Evolutionary conservation across 495 filamentous ascomycete genomes (phyloP), one percentile per base, ranked within the genome.

Genomic region (Aspergillus panamensis): DNA sequence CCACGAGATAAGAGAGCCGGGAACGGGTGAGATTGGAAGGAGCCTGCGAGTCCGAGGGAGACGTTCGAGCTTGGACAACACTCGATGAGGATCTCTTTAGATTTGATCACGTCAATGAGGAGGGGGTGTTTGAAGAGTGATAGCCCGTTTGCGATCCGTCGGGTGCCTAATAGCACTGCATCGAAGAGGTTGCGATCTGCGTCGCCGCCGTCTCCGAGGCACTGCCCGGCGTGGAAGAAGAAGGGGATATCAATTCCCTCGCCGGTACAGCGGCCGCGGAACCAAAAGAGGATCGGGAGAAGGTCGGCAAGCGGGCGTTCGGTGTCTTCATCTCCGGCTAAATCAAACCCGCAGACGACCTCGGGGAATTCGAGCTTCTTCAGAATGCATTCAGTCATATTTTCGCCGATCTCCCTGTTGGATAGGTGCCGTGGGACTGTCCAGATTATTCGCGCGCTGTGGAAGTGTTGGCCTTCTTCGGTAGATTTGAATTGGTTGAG

Each of bases 171-270:
- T 1, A 97, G 77, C 8, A 97, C 79, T 0, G 91, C 91, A 69
- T 97, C 92, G 70, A 92, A 96, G 3, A 97, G 81, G 64, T 97
- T 96, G 59, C 89, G 77, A 58, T 96, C 91, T 0, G 86, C 84
- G 20, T 74, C 76, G 62, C 83, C 85, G 13, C 89, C 91, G 61
- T 92, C 87, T 14, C 90, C 89, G 0, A 92, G 81, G 39, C 80
- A 86, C 68, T 96, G 91, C 30, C 92, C 94, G 3, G 92, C 94
- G 64, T 96, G 92, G 70, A 98, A 92, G 76, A 93, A 94, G 73
- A 96, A 95, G 3, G 94, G 94, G n/a, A 98, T 87, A 20, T 94
- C 83, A 30, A 96, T 80, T 8, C 80, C 84, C 66, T 91, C 85
- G 64, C 89, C 82, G 10, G 81, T 80, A 67, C 92, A 97, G 51